Evolutionary conservation across 371 early-diverging fungal species (phyloP), one percentile per base, ranked within the genome.

Genomic region (Dinochytrium kinnereticum): DNA sequence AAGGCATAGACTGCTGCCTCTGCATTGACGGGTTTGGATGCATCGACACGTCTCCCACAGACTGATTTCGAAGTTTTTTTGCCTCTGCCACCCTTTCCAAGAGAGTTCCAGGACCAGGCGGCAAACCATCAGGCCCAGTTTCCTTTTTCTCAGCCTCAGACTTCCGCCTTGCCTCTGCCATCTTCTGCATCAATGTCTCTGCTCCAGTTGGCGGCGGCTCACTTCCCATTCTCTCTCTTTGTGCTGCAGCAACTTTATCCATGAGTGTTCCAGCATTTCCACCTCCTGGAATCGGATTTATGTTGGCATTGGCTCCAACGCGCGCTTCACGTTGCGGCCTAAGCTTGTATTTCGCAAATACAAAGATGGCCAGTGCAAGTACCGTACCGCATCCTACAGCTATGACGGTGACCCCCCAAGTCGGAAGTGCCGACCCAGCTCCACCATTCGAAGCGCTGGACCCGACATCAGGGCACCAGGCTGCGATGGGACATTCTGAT

Each of bases 11-110:
- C 13, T 13, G 55, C 55, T 26, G 13, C 55, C 26, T 13, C n/a
- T 13, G 5, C 10, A 26, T 53, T 26, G 55, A 13, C 10, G 55
- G 26, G 26, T 26, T 26, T 26, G 49, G 49, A 44, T 44, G 10
- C 13, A 53, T 24, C 24, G 55, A 21, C 55, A 53, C 13, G 21
- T 53, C 55, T 5, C 5, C 5, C 7, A 53, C 5, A 15, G 55
- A 53, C 55, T 53, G 44, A 44, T 44, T 36, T 64, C 37, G 19
- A 2, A 66, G 44, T 30, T 30, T 36, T 34, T 66, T 36, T 26
- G 38, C 44, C 67, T 66, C 67, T 7, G 67, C 67, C 49, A 44
- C 44, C 49, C 33, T 36, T 34, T 66, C 67, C 17, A 66, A 21
- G 26, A 66, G 30, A 7, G 67, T 66, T 44, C 44, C 40, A 3